Percentiles rank a stretch among this genome's conserved stretches.
These are phyloP conservation scores for Pulveroboletus frians DNA, from an alignment of 768 basidiomycete genomes.

Conservation along the genomic window DNA sequence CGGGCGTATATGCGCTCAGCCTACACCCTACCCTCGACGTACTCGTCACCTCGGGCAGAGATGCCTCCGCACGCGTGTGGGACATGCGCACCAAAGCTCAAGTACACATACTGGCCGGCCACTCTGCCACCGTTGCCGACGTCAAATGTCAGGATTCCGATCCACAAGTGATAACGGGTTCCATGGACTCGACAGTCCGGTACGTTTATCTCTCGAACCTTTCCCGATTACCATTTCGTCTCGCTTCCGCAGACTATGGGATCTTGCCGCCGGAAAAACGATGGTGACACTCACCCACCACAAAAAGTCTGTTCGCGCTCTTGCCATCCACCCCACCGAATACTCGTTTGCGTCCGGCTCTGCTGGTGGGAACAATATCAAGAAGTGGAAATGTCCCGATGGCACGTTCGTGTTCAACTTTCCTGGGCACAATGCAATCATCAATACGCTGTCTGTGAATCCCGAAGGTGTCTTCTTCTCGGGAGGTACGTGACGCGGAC, in stretches of 20 bases:
- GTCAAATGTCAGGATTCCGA: conserved; percentile 97
- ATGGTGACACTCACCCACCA: conserved; percentile 98
- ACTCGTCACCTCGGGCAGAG: conserved; percentile 91
- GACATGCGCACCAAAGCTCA: conserved; percentile 98
- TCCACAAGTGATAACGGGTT: conserved; percentile 96
- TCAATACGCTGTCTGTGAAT: conserved; percentile 93
- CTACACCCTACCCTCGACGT: conserved; percentile 95
- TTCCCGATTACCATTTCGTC: neutral
- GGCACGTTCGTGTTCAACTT: conserved; percentile 97
- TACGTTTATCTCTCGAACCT: conserved; percentile 33
- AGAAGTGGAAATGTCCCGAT: conserved; percentile 99
- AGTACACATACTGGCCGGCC: conserved; percentile 88
- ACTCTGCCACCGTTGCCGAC: conserved; percentile 92
- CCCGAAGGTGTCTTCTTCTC: conserved; percentile 96
- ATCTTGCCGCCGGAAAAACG: conserved; percentile 95
- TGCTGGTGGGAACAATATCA: conserved; percentile 99
- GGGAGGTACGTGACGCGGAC: conserved; percentile 51
- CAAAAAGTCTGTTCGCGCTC: conserved; percentile 93
- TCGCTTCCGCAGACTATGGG: conserved; percentile 67
- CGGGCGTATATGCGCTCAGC: conserved; percentile 91
- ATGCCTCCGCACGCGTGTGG: conserved; percentile 97
- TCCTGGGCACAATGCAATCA: conserved; percentile 92
- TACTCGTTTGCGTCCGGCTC: conserved; percentile 95
- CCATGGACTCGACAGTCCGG: conserved; percentile 97
- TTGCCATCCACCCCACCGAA: conserved; percentile 94